Percentiles rank a stretch among this genome's conserved stretches.
These are phyloP conservation scores for Physcomitrellopsis africana DNA, from an alignment of 225 moss, liverwort and hornwort species.

Conservation along the genomic window DNA sequence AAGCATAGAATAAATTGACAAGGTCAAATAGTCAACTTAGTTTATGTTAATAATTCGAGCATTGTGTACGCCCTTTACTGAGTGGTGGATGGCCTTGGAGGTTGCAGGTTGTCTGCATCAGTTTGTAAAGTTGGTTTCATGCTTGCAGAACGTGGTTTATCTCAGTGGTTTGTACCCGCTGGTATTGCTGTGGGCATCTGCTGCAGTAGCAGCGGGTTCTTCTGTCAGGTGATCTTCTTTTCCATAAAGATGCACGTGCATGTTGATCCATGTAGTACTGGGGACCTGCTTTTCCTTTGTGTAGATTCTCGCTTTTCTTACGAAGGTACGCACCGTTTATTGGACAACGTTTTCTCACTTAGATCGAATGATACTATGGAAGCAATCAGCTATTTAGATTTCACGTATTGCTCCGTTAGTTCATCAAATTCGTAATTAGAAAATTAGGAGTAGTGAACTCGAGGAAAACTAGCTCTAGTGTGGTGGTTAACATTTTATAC, in stretches of 20 bases:
- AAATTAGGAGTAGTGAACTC: background rate
- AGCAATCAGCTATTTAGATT: background rate
- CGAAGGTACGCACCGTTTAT: slow-evolving; percentile 12
- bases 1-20: too few relatives aligned
- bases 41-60: background rate
- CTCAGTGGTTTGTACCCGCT: slow-evolving; percentile 76
- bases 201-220: slow-evolving; percentile 95
- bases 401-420: background rate
- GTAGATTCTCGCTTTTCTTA: background rate
- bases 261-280: background rate
- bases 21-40: slow-evolving; percentile 3
- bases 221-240: slow-evolving; percentile 72
- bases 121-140: slow-evolving; percentile 96
- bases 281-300: background rate
- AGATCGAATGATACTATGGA: background rate
- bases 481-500: slow-evolving; percentile 2
- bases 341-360: slow-evolving; percentile 1
- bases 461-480: background rate
- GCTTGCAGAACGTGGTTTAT: slow-evolving; percentile 76
- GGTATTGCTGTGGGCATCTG: slow-evolving; percentile 78
- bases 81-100: slow-evolving; percentile 37
- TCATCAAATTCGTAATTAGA: slow-evolving; percentile 1
- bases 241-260: slow-evolving; percentile 3
- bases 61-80: slow-evolving; percentile 14
- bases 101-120: slow-evolving; percentile 85